Evolutionary conservation across 73 alveolate genomes (phyloP).

Genomic region (Tetrahymena thermophila): DNA sequence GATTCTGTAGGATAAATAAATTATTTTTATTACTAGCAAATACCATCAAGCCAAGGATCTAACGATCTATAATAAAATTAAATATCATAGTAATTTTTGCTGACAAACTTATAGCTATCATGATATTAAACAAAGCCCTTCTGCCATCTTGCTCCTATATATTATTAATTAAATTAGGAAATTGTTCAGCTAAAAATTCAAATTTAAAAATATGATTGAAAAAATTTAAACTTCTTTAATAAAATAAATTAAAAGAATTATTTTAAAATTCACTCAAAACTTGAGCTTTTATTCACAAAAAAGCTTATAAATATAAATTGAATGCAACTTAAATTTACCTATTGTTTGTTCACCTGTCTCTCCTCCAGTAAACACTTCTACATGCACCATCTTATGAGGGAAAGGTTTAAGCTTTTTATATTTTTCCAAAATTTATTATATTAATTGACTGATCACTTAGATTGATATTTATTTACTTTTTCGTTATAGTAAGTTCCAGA

Average conservation of each 20-base stretch:
- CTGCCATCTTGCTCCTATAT: slow-evolving; percentile 81
- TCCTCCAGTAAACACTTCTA: slow-evolving; percentile 82
- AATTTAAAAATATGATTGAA: too few species aligned
- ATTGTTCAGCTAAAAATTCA: not conserved
- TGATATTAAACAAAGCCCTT: slow-evolving; percentile 77
- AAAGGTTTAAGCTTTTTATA: slow-evolving; percentile 32
- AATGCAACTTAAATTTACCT: not conserved
- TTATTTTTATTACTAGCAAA: not conserved
- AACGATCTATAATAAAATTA: slow-evolving; percentile 78
- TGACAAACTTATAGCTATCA: slow-evolving; percentile 84
- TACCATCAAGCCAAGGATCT: slow-evolving; percentile 90
- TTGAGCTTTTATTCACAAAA: not conserved
- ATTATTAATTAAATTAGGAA: not conserved
- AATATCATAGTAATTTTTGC: slow-evolving; percentile 76
- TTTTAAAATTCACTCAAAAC: too few species aligned
- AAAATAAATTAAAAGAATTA: too few species aligned
- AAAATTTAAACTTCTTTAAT: too few species aligned
- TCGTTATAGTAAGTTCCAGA: slow-evolving; percentile 77
- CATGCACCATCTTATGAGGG: slow-evolving; percentile 92
- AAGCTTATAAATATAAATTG: not conserved
- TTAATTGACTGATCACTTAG: not conserved
- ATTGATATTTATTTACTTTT: slow-evolving; percentile 23
- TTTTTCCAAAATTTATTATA: too few species aligned
- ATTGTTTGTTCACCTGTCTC: slow-evolving; percentile 31
- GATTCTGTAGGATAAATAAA: not conserved